Evolutionary conservation across 495 filamentous ascomycete genomes (phyloP), one percentile per base, ranked within the genome.

Genomic region (Massariosphaeria phaeospora): DNA sequence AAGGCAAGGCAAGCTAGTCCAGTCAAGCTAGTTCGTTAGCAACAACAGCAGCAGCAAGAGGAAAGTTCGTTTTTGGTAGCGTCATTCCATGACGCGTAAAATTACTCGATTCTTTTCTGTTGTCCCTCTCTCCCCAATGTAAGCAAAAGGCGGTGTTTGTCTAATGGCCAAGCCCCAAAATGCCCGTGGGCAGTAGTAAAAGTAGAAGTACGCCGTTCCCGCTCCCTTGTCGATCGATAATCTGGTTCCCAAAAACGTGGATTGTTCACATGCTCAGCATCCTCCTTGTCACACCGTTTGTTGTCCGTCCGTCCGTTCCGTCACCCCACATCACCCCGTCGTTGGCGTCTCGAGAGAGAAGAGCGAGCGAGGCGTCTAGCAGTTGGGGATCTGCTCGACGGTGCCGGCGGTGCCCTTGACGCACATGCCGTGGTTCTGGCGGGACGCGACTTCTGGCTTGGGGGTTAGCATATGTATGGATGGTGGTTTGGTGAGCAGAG

Each of bases 371-470:
- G 2, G 38, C 2, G 15, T 46, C 31, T 54, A 62, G 48, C 59
- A 57, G 41, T 35, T 39, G 8, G 15, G 33, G 25, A 62, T 62
- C 52, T 62, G 27, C 12, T 40, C 26, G 35, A 52, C 25, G 1
- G 13, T 24, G 24, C 52, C 54, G 42, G 20, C 54, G 25, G 31
- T 25, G 26, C 34, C 23, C 15, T 11, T 29, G 40, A 62, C 59
- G 26, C 59, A 62, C 59, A 62, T 62, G 41, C 59, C 59, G 47
- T 62, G 59, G 47, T 62, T 62, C 26, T 57, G 53, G 47, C 52
- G 53, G 6, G 29, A 35, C 1, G 15, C 17, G 18, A 61, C 47
- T 34, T 62, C 52, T 62, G 15, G 11, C 10, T n/a, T 25, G 36
- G 23, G 8, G 43, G 38, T 53, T 33, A 53, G 49, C 12, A 40